Percentiles rank a stretch among this genome's conserved stretches.
These are phyloP conservation scores for Tephrocybe sp. DNA, from an alignment of 768 basidiomycete genomes.

Conservation along the genomic window DNA sequence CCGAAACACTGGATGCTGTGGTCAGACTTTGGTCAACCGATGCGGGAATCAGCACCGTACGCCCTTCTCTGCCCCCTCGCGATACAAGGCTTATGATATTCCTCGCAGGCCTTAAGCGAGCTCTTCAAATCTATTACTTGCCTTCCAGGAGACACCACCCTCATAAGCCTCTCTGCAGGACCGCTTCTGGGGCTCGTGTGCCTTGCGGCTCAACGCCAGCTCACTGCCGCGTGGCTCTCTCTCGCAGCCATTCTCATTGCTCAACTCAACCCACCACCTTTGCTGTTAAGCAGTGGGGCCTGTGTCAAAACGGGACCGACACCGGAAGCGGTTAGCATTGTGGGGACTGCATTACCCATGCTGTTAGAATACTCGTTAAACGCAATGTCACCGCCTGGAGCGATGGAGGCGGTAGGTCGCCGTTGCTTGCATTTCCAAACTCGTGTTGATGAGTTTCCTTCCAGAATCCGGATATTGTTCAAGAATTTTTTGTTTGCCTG, in stretches of 20 bases:
- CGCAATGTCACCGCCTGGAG: constrained; percentile 53
- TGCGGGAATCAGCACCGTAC: constrained; percentile 72
- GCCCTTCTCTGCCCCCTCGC: constrained; percentile 26
- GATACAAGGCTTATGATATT: neutral
- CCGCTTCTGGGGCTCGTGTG: constrained; percentile 83
- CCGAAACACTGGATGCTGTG: constrained; percentile 55
- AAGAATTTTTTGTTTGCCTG: constrained; percentile 84
- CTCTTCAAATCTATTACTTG: constrained; percentile 86
- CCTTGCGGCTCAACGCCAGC: constrained; percentile 63
- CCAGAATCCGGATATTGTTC: constrained; percentile 91
- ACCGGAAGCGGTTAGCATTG: constrained; percentile 55
- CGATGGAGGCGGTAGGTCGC: constrained; percentile 66
- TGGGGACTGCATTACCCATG: constrained; percentile 53
- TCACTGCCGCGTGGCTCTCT: constrained; percentile 84
- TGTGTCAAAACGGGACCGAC: constrained; percentile 49
- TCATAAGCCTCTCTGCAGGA: constrained; percentile 78
- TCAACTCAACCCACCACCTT: constrained; percentile 76
- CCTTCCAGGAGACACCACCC: constrained; percentile 71
- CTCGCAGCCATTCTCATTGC: constrained; percentile 78
- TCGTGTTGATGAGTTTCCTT: neutral
- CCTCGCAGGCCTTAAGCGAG: constrained; percentile 69
- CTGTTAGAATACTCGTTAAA: constrained; percentile 59
- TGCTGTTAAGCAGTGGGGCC: constrained; percentile 20
- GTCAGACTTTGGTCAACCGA: constrained; percentile 82
- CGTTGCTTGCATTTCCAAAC: neutral